Base-by-base conservation (phyloP, 1,139 yeast genomes). In the Scheffersomyces titani region DNA sequence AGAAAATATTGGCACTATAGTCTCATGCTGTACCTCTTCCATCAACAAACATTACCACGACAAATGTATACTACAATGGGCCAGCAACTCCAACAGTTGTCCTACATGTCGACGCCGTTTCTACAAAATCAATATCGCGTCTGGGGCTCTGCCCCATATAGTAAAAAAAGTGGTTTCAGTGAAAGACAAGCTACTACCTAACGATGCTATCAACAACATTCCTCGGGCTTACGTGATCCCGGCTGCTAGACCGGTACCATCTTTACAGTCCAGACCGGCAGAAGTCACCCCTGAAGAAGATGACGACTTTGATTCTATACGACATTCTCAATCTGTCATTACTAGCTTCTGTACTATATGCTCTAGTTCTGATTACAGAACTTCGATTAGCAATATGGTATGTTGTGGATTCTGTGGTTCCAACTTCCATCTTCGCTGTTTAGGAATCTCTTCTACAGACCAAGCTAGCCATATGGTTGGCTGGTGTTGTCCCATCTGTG, bases 401-500 rank as follows among this genome's bases (percentile, higher is more conserved):
- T 52, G 59, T n/a, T 80, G 84, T 61, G 63, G 63, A 16, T 63
- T 64, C 22, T 80, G 83, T 60, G 71, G 72, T 7, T 70, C 75
- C 19, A 60, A 63, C 18, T 79, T 77, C 62, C 84, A 80, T 61
- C 62, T 64, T 24, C 59, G 62, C 20, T 80, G 84, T 59, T 64
- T 80, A 47, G 80, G 79, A 3, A 54, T 70, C 48, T 22, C 57
- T 3, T 22, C 57, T 3, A 18, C 60, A 51, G 56, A 24, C 19
- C 57, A 65, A 16, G 49, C 49, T 18, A 47, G 49, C 21, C 57
- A 55, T 16, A 52, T 60, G 2, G 36, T 51, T 18, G 60, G 52
- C 9, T 80, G 83, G 84, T 72, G 67, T 59, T 80, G 84, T 63
- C 82, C 83, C 19, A 72, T 79, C 51, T 80, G 84, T 63, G 83